phyloP scores from a whole-genome alignment of 2,329 filamentous ascomycete genomes.

The Cladophialophora chaetospira region DNA sequence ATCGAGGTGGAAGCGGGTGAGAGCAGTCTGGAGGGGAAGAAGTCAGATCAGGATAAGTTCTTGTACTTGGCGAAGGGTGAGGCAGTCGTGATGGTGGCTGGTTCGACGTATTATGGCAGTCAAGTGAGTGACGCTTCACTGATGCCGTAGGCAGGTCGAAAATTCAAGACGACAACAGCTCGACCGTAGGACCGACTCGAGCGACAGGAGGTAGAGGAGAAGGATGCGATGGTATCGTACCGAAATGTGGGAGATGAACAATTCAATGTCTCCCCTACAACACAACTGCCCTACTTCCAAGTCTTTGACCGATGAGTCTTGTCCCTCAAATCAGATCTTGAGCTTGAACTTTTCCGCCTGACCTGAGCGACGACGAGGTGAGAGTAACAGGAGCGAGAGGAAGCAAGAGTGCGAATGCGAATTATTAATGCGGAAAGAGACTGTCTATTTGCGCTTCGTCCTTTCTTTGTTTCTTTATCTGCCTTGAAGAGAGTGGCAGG shows the following conservation, averaged over 20 bases:
- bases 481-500: constrained; percentile 24
- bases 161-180: constrained; percentile 23
- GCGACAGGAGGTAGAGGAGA: constrained; percentile 20
- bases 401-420: constrained; percentile 26
- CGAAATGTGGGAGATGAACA: constrained; percentile 86
- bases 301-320: constrained; percentile 18
- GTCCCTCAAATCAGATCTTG: constrained; percentile 8
- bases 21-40: constrained; percentile 35
- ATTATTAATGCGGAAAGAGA: constrained; percentile 32
- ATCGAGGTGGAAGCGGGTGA: constrained; percentile 29
- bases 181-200: constrained; percentile 11
- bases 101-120: constrained; percentile 19
- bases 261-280: constrained; percentile 91
- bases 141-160: constrained; percentile 15
- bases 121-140: constrained; percentile 17
- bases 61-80: constrained; percentile 8
- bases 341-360: constrained; percentile 1
- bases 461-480: constrained; percentile 20
- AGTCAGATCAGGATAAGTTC: constrained; percentile 19
- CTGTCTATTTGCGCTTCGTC: constrained; percentile 26
- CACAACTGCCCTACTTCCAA: constrained; percentile 29
- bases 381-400: constrained; percentile 21
- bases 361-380: constrained; percentile 19
- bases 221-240: constrained; percentile 42
- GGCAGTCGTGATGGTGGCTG: constrained; percentile 15